These are phyloP conservation scores for Neonectria coccinea DNA, from an alignment of 2,329 filamentous ascomycete species.

Conservation along the genomic window DNA sequence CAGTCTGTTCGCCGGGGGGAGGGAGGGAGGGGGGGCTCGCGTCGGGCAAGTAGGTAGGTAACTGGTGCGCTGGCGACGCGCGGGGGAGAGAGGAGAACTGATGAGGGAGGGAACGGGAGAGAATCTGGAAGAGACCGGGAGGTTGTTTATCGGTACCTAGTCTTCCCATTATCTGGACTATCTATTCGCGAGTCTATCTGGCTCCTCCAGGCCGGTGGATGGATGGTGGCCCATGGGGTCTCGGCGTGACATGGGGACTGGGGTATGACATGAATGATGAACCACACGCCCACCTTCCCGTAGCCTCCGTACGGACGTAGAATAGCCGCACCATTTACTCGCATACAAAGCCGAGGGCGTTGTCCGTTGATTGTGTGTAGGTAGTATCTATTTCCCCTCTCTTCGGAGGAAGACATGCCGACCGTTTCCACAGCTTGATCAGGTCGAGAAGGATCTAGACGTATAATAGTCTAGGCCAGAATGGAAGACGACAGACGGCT, in stretches of 20 bases:
- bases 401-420: conserved; percentile 18
- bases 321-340: not conserved
- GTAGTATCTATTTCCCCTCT: not conserved
- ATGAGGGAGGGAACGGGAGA: not conserved
- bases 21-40: conserved; percentile 13
- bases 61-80: conserved; percentile 6
- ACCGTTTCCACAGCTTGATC: conserved; percentile 16
- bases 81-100: not conserved
- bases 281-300: conserved; percentile 20
- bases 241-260: conserved; percentile 21
- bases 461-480: not conserved
- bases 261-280: conserved; percentile 5
- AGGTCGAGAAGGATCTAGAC: conserved; percentile 12
- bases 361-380: not conserved
- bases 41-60: not conserved
- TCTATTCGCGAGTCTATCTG: conserved; percentile 2
- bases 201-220: not conserved
- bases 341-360: conserved; percentile 1
- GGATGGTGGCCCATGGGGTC: conserved; percentile 16
- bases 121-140: conserved; percentile 2
- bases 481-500: not conserved
- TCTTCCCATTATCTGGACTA: too few species aligned
- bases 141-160: not conserved
- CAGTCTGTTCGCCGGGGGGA: conserved; percentile 16
- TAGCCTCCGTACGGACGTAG: not conserved